Evolutionary conservation across 352 stramenopile species (phyloP).

Genomic region (Globisporangium alternatum): DNA sequence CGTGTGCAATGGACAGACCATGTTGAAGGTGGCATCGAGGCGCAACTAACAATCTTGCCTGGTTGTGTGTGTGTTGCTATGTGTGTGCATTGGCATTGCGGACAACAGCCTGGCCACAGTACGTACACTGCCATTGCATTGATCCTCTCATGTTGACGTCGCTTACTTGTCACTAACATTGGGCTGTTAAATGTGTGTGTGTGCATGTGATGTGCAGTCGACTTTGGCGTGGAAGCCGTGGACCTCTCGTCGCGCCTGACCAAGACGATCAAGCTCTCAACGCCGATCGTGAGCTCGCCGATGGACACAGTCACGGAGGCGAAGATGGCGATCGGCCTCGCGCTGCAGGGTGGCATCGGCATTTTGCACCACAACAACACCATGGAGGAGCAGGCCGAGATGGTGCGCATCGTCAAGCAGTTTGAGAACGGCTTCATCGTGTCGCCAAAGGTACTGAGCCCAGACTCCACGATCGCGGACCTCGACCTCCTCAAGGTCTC

Average conservation of each 20-base stretch:
- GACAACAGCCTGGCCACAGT: slow-evolving; percentile 60
- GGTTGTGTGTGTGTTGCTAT: neutral
- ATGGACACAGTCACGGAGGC: slow-evolving; percentile 99
- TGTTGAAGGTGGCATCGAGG: slow-evolving; percentile 6
- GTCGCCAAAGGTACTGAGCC: slow-evolving; percentile 94
- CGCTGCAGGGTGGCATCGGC: slow-evolving; percentile 96
- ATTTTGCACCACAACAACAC: slow-evolving; percentile 99
- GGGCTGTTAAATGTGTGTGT: neutral
- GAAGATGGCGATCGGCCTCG: slow-evolving; percentile 98
- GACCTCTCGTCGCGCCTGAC: slow-evolving; percentile 86
- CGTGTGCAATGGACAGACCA: neutral
- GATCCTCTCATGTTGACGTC: too few relatives aligned
- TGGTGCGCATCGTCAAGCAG: slow-evolving; percentile 92
- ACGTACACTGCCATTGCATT: slow-evolving; percentile 19
- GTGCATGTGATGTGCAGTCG: slow-evolving; percentile 42
- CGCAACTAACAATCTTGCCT: neutral
- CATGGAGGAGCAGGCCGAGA: slow-evolving; percentile 91
- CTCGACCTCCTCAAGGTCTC: slow-evolving; percentile 94
- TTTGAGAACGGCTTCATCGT: slow-evolving; percentile 99
- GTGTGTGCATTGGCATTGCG: neutral
- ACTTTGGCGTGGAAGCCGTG: slow-evolving; percentile 94
- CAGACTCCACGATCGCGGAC: slow-evolving; percentile 90
- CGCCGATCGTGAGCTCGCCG: slow-evolving; percentile 95
- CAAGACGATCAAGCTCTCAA: slow-evolving; percentile 92
- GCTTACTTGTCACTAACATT: too few relatives aligned